A percentile compares a stretch with the other conserved stretches of the same genome.
These are phyloP conservation scores for Penicillium argentinense DNA, from an alignment of 495 filamentous ascomycete species.

Conservation along the genomic window DNA sequence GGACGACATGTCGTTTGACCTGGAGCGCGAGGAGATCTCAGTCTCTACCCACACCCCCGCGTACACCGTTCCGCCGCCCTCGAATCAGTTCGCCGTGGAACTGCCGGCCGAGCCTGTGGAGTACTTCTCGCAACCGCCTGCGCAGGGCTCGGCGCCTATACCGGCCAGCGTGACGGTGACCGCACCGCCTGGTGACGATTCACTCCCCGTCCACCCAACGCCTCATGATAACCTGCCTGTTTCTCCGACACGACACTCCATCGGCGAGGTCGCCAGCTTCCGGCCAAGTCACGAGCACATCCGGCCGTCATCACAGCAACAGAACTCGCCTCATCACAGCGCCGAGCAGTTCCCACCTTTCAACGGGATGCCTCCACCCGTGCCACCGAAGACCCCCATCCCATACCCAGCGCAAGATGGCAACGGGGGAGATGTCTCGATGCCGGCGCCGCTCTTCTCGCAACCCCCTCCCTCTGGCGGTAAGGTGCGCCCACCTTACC, in stretches of 20 bases:
- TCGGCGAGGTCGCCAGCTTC: conserved; percentile 33
- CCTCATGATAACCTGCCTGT: conserved; percentile 27
- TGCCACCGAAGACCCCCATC: conserved; percentile 84
- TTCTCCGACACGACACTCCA: conserved; percentile 38
- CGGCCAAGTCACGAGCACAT: conserved; percentile 36
- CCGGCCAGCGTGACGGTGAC: conserved; percentile 29
- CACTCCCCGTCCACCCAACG: conserved; percentile 34
- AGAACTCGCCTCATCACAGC: conserved; percentile 45
- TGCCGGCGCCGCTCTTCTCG: conserved; percentile 34
- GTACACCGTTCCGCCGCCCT: conserved; percentile 36
- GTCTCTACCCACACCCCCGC: conserved; percentile 17
- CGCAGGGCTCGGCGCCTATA: conserved; percentile 24
- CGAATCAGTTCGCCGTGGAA: conserved; percentile 58
- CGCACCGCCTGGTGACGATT: conserved; percentile 25
- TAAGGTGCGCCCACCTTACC: conserved; percentile 65
- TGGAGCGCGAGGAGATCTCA: conserved; percentile 25
- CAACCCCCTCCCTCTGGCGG: conserved; percentile 17
- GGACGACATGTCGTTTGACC: conserved; percentile 27
- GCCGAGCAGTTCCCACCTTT: conserved; percentile 38
- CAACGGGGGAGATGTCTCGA: conserved; percentile 31
- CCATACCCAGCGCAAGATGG: conserved; percentile 45
- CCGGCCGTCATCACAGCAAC: conserved; percentile 37
- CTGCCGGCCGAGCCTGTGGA: conserved; percentile 58
- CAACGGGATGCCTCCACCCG: conserved; percentile 64
- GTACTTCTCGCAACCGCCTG: conserved; percentile 32